Conservation (phyloP, 768 basidiomycete species). For the Trametes sanguinea region DNA sequence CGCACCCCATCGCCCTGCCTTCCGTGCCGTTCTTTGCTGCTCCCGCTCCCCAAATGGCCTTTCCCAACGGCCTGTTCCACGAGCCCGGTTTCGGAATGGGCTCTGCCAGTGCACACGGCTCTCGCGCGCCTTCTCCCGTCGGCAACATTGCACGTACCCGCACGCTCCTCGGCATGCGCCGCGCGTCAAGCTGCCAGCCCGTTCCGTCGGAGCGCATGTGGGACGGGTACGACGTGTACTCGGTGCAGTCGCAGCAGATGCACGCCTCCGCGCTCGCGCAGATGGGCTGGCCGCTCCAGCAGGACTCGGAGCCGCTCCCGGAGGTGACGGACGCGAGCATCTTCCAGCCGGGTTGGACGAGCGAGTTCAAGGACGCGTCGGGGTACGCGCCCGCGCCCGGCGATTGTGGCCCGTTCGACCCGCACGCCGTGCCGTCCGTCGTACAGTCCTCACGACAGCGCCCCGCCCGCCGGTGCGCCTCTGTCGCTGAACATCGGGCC, state of each 20-base stretch:
- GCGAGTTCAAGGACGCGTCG: slow-evolving; percentile 17
- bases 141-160: slow-evolving; percentile 47
- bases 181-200: slow-evolving; percentile 52
- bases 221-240: slow-evolving; percentile 21
- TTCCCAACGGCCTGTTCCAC: slow-evolving; percentile 5
- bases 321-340: slow-evolving; percentile 34
- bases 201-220: slow-evolving; percentile 38
- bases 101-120: slow-evolving; percentile 23
- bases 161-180: slow-evolving; percentile 45
- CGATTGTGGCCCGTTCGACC: not conserved
- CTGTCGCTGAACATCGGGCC: slow-evolving; percentile 23
- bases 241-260: slow-evolving; percentile 15
- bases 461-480: not conserved
- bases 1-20: slow-evolving; percentile 43
- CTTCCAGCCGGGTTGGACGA: slow-evolving; percentile 25
- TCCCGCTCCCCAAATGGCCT: slow-evolving; percentile 10
- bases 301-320: slow-evolving; percentile 50
- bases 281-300: slow-evolving; percentile 35
- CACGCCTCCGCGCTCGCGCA: not conserved
- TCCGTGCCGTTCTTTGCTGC: slow-evolving; percentile 43
- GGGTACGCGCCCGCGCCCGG: not conserved
- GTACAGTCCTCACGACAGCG: slow-evolving; percentile 10
- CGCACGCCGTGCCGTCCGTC: not conserved
- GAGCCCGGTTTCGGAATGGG: not conserved
- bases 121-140: slow-evolving; percentile 49